Conservation (phyloP, 805 yeast species). For the Komagataella kurtzmanii region DNA sequence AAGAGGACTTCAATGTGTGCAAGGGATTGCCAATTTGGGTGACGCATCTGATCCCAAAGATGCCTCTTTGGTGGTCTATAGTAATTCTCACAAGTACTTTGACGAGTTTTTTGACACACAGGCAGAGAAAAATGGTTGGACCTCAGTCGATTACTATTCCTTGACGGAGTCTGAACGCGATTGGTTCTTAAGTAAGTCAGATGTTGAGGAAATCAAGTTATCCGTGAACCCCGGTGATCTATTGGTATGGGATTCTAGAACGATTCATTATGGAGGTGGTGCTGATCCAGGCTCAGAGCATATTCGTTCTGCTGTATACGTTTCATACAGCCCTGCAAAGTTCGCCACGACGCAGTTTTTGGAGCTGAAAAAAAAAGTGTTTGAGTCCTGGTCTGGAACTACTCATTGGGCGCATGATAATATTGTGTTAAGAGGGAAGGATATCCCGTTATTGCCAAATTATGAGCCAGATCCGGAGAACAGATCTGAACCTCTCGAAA, state of each 20-base stretch:
- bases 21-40: slow-evolving; percentile 19
- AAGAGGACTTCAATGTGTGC: slow-evolving; percentile 16
- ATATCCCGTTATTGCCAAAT: slow-evolving; percentile 2
- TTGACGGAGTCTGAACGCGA: slow-evolving; percentile 8
- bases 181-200: slow-evolving; percentile 3
- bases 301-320: slow-evolving; percentile 17
- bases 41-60: slow-evolving; percentile 14
- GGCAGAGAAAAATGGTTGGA: slow-evolving; percentile 11
- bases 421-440: slow-evolving; percentile 4
- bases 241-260: slow-evolving; percentile 21
- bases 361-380: slow-evolving; percentile 9
- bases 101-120: slow-evolving; percentile 14
- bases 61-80: slow-evolving; percentile 19
- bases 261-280: slow-evolving; percentile 16
- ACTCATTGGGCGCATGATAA: slow-evolving; percentile 21
- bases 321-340: slow-evolving; percentile 17
- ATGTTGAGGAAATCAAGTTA: slow-evolving; percentile 18
- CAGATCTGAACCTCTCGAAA: slow-evolving; percentile 10
- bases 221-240: slow-evolving; percentile 20
- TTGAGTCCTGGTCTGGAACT: slow-evolving; percentile 14
- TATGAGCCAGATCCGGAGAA: slow-evolving; percentile 12
- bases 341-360: slow-evolving; percentile 17
- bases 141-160: slow-evolving; percentile 7
- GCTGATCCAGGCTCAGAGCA: slow-evolving; percentile 12
- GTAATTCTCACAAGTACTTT: slow-evolving; percentile 10